Evolutionary conservation across 176 grass and related monocot species (phyloP).

Genomic region (Carex pumila): DNA sequence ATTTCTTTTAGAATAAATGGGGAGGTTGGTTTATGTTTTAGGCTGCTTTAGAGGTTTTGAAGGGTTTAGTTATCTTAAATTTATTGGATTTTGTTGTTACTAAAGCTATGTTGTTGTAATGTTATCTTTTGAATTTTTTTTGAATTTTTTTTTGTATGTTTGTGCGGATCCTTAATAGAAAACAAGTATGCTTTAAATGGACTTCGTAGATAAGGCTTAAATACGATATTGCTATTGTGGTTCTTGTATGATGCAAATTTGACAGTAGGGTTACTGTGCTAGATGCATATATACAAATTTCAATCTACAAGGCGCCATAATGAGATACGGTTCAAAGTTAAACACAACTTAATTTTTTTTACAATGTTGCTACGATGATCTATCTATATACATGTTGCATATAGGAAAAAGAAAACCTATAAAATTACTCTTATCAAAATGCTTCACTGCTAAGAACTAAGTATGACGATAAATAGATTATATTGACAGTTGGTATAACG

Average conservation of each 20-base stretch:
- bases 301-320: background rate
- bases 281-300: background rate
- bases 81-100: slow-evolving; percentile 5
- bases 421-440: no score
- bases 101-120: background rate
- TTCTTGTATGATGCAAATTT: background rate
- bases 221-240: background rate
- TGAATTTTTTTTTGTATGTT: background rate
- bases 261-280: background rate
- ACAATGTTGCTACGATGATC: no score
- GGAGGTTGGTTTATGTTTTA: background rate
- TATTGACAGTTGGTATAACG: no score
- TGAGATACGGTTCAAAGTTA: no score
- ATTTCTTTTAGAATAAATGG: slow-evolving; percentile 23
- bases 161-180: background rate
- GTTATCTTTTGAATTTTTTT: background rate
- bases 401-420: no score
- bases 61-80: background rate
- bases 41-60: background rate
- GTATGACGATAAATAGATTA: no score
- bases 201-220: background rate
- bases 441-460: no score
- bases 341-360: no score
- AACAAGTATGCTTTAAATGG: background rate
- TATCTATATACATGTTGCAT: no score